These are phyloP conservation scores for cucumber (Cucumis sativus) DNA, from an alignment of 306 rosid species.

Conservation along the genomic window Cucumber_9930_V3 NC_026658.2:13519001-13519500, in stretches of 20 bases:
- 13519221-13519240: conserved; percentile 48
- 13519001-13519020: not conserved
- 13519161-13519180: conserved; percentile 41
- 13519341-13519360: conserved; percentile 47
- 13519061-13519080: conserved; percentile 34
- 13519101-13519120: conserved; percentile 51
- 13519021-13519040: not conserved
- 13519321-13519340: conserved; percentile 59
- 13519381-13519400: not conserved
- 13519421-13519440: conserved; percentile 3
- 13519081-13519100: conserved; percentile 45
- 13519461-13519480: conserved; percentile 68
- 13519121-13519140: conserved; percentile 82
- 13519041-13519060: conserved; percentile 13
- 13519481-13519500: conserved; percentile 51
- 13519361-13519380: not conserved
- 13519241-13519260: conserved; percentile 49
- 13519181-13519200: conserved; percentile 50
- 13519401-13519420: not conserved
- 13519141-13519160: conserved; percentile 55
- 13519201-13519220: conserved; percentile 59
- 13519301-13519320: conserved; percentile 54
- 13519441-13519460: conserved; percentile 73
- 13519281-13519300: conserved; percentile 69
- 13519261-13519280: conserved; percentile 32